Evolutionary conservation across 2,329 filamentous ascomycete genomes (phyloP), one percentile per base, ranked within the genome.

Genomic region (Hawksworthiomyces lignivorus): DNA sequence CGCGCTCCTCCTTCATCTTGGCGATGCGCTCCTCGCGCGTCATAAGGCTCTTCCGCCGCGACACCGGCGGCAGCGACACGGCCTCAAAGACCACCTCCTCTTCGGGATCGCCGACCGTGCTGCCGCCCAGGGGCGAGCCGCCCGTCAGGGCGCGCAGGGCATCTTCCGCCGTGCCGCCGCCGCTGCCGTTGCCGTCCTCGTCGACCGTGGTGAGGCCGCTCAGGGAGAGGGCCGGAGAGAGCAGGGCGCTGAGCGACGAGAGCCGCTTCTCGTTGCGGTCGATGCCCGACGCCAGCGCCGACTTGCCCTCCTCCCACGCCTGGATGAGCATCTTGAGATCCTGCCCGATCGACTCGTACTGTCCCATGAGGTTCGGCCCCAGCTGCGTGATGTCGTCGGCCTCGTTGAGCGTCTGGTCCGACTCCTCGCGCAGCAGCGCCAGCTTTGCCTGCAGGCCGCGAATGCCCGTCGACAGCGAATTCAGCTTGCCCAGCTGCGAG

Each of bases 391-490:
- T 77, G 52, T 82, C 78, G 45, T 73, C 71, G 28, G 84, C 80
- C 52, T 83, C 80, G 54, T 94, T 85, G 21, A 95, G 64, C 32
- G 80, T 80, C 46, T 77, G 77, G 56, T 86, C 87, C 0, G 88
- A 94, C 60, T 96, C 88, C 60, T 98, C 92, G 37, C 87, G 80
- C 41, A 97, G 67, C 7, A 98, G 72, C 46, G 94, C 88, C 67
- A 98, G 80, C 62, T 97, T 98, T 27, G 92, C 92, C 62, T 97
- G 90, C 36, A 98, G 72, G 10, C 87, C 86, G 21, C 89, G 82
- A 47, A 97, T 94, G 14, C 88, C 89, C 42, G 88, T 86, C 0
- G 88, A 95, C 26, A 98, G 72, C 1, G 84, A 85, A 55, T 86
- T 87, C 31, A 98, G 77, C 57, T 94, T 90, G 46, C 87, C 82